Percentiles rank a stretch among this genome's conserved stretches.
Evolutionary conservation across 257 asterid species (phyloP).

Genomic region (Thymus mandschuricus): DNA sequence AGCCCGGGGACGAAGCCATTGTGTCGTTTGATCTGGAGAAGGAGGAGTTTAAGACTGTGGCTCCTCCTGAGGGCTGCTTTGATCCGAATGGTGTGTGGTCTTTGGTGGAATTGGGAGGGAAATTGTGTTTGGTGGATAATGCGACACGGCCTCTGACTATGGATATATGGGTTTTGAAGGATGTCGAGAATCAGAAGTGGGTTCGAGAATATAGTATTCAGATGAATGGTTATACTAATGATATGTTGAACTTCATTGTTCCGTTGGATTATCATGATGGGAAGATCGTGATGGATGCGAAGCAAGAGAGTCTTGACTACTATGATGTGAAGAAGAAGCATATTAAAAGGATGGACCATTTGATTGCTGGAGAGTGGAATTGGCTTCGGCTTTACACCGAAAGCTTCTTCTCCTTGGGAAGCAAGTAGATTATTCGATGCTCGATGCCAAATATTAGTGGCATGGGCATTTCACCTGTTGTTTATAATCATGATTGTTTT

Average conservation of each 20-base stretch:
- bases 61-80: slow-evolving; percentile 57
- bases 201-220: slow-evolving; percentile 47
- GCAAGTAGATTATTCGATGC: slow-evolving; percentile 32
- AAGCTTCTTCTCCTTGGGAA: slow-evolving; percentile 53
- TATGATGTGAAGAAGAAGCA: slow-evolving; percentile 56
- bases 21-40: slow-evolving; percentile 52
- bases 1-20: slow-evolving; percentile 48
- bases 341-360: slow-evolving; percentile 54
- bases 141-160: slow-evolving; percentile 35
- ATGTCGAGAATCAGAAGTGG: slow-evolving; percentile 46
- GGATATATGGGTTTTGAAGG: slow-evolving; percentile 64
- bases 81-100: slow-evolving; percentile 53
- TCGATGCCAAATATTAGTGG: slow-evolving; percentile 42
- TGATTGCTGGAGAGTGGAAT: slow-evolving; percentile 54
- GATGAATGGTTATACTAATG: slow-evolving; percentile 40
- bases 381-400: slow-evolving; percentile 58
- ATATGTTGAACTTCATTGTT: slow-evolving; percentile 35
- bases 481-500: slow-evolving; percentile 7
- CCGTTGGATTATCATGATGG: slow-evolving; percentile 52
- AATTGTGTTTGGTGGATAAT: slow-evolving; percentile 52
- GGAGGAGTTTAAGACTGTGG: slow-evolving; percentile 50
- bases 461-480: slow-evolving; percentile 32
- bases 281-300: slow-evolving; percentile 52
- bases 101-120: slow-evolving; percentile 56
- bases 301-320: slow-evolving; percentile 51